A percentile compares a stretch with the other conserved stretches of the same genome.
These are phyloP conservation scores for Neurospora sp. DNA, from an alignment of 495 filamentous ascomycete genomes.

Conservation along the genomic window DNA sequence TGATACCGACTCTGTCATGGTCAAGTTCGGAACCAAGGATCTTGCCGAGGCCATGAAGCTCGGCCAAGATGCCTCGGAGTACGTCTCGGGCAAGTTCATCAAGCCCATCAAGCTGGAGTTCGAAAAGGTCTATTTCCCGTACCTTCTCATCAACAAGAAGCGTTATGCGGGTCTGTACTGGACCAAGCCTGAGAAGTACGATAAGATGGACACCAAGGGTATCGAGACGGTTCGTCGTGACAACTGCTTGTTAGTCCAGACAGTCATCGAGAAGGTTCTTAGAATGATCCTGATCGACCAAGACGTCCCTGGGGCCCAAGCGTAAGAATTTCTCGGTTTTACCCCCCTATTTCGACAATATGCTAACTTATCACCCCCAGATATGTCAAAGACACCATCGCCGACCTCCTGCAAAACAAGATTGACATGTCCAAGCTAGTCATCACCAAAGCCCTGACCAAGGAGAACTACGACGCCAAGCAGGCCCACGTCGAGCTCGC, in stretches of 20 bases:
- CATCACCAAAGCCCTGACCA: conserved; percentile 94
- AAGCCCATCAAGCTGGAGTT: conserved; percentile 98
- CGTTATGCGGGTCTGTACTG: conserved; percentile 95
- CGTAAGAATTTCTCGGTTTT: conserved; percentile 57
- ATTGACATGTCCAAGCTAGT: conserved; percentile 98
- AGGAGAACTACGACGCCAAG: conserved; percentile 69
- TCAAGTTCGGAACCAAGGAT: conserved; percentile 87
- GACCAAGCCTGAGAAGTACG: conserved; percentile 87
- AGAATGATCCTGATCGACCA: conserved; percentile 91
- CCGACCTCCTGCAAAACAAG: conserved; percentile 92
- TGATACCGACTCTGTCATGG: conserved; percentile 99
- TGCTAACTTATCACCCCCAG: conserved; percentile 35
- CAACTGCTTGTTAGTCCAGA: conserved; percentile 91
- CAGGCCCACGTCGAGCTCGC: conserved; percentile 95
- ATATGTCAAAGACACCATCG: conserved; percentile 93
- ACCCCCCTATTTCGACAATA: too few species aligned
- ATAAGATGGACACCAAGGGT: conserved; percentile 99
- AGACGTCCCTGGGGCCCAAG: conserved; percentile 81
- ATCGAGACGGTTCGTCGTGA: conserved; percentile 97
- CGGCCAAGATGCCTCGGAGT: conserved; percentile 79
- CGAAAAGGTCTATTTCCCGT: conserved; percentile 98
- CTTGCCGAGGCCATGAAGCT: conserved; percentile 85
- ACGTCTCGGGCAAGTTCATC: conserved; percentile 82
- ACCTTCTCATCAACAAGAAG: conserved; percentile 99
- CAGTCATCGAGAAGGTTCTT: conserved; percentile 93